Conservation (phyloP, 495 filamentous ascomycete species). For the Astrothelium subdiscretum region DNA sequence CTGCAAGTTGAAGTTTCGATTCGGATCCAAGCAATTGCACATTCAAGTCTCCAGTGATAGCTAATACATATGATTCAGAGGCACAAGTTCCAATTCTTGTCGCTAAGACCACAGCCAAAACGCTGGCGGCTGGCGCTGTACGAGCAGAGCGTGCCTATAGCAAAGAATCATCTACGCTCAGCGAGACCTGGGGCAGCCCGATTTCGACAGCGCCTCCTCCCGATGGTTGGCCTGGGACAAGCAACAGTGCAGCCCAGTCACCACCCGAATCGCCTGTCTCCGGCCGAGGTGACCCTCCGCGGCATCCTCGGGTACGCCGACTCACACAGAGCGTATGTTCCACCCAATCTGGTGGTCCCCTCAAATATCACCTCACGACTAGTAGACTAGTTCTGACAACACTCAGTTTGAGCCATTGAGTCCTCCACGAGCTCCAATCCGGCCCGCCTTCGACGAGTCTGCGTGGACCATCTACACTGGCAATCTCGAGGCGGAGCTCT, state of each 20-base stretch:
- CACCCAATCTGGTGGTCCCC: background rate
- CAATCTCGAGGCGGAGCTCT: conserved; percentile 2
- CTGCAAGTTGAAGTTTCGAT: no score
- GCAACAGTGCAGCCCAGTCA: background rate
- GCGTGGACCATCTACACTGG: conserved; percentile 11
- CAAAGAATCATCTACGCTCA: background rate
- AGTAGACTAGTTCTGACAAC: background rate
- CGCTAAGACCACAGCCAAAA: background rate
- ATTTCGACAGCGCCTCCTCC: background rate
- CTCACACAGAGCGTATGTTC: background rate
- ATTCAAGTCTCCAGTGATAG: background rate
- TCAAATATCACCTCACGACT: no score
- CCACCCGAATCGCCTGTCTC: background rate
- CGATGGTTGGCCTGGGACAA: background rate
- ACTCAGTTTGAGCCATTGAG: background rate
- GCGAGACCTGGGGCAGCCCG: background rate
- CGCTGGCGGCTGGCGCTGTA: background rate
- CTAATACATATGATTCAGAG: background rate
- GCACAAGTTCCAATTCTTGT: background rate
- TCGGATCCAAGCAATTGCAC: no score
- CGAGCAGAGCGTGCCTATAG: background rate
- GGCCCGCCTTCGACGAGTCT: background rate
- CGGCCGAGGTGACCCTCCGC: background rate
- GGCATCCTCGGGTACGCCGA: background rate
- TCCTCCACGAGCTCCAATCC: background rate